These are phyloP conservation scores for Carallia brachiata DNA, from an alignment of 345 rosid species.

Conservation along the genomic window DNA sequence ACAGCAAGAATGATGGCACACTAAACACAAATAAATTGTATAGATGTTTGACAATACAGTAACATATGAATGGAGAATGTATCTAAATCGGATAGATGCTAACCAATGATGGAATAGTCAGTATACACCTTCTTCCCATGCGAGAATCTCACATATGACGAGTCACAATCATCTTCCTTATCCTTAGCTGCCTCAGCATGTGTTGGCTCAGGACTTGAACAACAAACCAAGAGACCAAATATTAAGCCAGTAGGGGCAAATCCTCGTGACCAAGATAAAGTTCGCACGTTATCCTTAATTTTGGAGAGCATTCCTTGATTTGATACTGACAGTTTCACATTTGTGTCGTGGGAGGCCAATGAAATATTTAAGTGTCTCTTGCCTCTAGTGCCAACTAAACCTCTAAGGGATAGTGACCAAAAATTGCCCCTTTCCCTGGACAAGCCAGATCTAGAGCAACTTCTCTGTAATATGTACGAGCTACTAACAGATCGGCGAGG, in stretches of 20 bases:
- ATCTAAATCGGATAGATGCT: constrained; percentile 17
- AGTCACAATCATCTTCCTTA: constrained; percentile 29
- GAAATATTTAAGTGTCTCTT: constrained; percentile 50
- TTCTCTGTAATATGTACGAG: constrained; percentile 21
- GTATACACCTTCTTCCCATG: constrained; percentile 80
- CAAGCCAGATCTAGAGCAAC: constrained; percentile 29
- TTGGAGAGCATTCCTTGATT: constrained; percentile 37
- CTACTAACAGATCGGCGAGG: constrained; percentile 33
- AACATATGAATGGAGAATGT: background rate
- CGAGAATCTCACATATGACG: constrained; percentile 33
- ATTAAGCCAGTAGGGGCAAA: constrained; percentile 48
- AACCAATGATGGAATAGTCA: constrained; percentile 81
- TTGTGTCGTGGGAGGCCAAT: constrained; percentile 36
- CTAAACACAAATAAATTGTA: background rate
- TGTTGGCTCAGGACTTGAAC: constrained; percentile 54
- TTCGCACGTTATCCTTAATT: constrained; percentile 42
- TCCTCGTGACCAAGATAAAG: constrained; percentile 41
- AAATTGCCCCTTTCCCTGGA: constrained; percentile 31
- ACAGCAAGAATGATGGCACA: constrained; percentile 16
- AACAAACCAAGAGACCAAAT: constrained; percentile 67
- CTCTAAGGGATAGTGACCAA: constrained; percentile 34
- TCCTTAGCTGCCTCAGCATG: constrained; percentile 57
- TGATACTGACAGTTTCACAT: constrained; percentile 44
- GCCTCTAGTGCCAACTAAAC: constrained; percentile 30
- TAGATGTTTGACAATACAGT: background rate